A percentile compares a stretch with the other conserved stretches of the same genome.
Conservation (phyloP, 2,329 filamentous ascomycete species). For the Aspergillus flavus region DNA sequence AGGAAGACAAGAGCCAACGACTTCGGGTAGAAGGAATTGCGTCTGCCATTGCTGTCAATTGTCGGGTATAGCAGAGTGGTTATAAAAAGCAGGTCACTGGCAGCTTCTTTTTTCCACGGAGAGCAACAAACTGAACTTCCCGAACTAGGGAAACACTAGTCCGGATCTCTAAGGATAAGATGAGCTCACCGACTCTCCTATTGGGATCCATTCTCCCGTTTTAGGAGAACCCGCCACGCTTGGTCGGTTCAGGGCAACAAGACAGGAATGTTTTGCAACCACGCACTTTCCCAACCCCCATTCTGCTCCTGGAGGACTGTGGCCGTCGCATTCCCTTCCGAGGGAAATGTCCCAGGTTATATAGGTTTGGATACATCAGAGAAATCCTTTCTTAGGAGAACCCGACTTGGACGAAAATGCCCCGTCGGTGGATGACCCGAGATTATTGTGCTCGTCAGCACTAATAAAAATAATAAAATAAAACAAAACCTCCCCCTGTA, state of each 20-base stretch:
- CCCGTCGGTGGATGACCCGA: conserved; percentile 7
- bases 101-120: background rate
- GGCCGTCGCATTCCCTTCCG: background rate
- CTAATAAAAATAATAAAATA: conserved; percentile 4
- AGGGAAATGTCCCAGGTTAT: conserved; percentile 16
- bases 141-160: conserved; percentile 8
- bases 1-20: background rate
- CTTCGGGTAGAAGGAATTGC: conserved; percentile 19
- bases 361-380: conserved; percentile 20
- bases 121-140: background rate
- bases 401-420: background rate
- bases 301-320: background rate
- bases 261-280: background rate
- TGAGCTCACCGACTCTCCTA: conserved; percentile 11
- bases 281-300: background rate
- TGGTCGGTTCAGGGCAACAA: background rate
- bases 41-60: background rate
- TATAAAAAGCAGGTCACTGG: background rate
- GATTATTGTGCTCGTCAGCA: conserved; percentile 3
- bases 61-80: background rate
- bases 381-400: conserved; percentile 9
- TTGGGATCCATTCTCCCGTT: conserved; percentile 1
- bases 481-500: background rate
- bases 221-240: background rate
- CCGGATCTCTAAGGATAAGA: background rate